Evolutionary conservation across 2,329 filamentous ascomycete species (phyloP), one percentile per base, ranked within the genome.

Genomic region (Cytospora piceicola): DNA sequence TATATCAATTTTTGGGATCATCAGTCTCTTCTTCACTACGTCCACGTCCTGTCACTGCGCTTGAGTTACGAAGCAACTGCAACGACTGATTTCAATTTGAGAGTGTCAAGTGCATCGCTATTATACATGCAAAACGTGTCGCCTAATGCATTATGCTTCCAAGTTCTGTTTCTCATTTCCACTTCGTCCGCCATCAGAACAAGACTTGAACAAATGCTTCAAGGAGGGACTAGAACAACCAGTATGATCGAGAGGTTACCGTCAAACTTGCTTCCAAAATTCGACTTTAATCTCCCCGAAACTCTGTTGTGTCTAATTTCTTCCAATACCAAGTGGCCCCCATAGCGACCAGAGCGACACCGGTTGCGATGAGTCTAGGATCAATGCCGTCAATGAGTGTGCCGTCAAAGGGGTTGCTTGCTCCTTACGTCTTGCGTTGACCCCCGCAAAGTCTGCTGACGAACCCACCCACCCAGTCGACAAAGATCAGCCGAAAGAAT

Each of bases 401-500:
- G 59, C 46, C 30, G 46, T 54, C 60, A 53, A 36, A 58, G 60
- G 65, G 67, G 14, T 57, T 24, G 46, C 24, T 49, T 62, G 62
- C 62, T 65, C 63, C 64, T 69, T 66, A 67, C 67, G 66, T 67
- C 64, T 67, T 65, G 58, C 63, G 67, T 54, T 53, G 46, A 42
- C 63, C 54, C 27, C 67, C 68, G 53, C 56, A 67, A 14, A 69
- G 58, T 51, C 64, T 65, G 27, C 46, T 58, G 32, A 69, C 58
- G 56, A 69, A 63, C 15, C 61, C 61, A 30, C 68, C 68, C 46
- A 69, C 61, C 61, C 67, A 65, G 32, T 68, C 64, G 57, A 69
- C 65, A 52, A 69, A 68, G 24, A 68, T 65, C 54, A 61, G 42
- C 62, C 67, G 59, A 54, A 69, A 67, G 34, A 69, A 69, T 29